Conservation (phyloP, 306 rosid genomes). For the Sindora glabra region DNA sequence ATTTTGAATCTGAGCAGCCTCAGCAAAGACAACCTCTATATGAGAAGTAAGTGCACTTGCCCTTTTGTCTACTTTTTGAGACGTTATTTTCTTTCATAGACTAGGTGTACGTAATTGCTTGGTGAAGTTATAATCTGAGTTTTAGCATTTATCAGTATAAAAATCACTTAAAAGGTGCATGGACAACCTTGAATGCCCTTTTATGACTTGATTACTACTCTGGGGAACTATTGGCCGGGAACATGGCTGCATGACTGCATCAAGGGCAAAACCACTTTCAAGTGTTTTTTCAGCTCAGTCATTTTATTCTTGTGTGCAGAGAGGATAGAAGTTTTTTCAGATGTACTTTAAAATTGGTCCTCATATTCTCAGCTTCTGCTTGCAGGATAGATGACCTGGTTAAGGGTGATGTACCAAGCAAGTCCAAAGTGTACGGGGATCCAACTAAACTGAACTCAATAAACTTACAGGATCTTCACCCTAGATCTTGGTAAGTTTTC, state of each 20-base stretch:
- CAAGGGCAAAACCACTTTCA: background rate
- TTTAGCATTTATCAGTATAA: background rate
- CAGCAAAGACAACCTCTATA: slow-evolving; percentile 66
- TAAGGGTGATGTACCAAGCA: slow-evolving; percentile 32
- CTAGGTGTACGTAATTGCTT: background rate
- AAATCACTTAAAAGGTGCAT: background rate
- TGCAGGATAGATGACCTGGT: slow-evolving; percentile 66
- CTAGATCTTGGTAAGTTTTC: slow-evolving; percentile 61
- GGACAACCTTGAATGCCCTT: background rate
- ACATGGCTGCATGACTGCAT: background rate
- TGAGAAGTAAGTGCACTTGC: slow-evolving; percentile 57
- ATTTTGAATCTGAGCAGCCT: slow-evolving; percentile 76
- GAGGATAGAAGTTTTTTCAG: background rate
- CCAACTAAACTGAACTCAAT: slow-evolving; percentile 49
- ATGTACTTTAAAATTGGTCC: background rate
- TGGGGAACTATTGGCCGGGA: background rate
- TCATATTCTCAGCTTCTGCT: slow-evolving; percentile 18
- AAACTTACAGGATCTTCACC: slow-evolving; percentile 60
- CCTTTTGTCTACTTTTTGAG: background rate
- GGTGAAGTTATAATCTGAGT: background rate
- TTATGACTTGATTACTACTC: background rate
- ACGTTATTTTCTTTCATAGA: background rate
- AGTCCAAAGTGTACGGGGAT: slow-evolving; percentile 47
- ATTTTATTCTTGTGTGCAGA: no score
- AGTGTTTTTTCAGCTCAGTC: background rate